Percentiles rank a stretch among this genome's conserved stretches.
These are phyloP conservation scores for Chrysoporthe deuterocubensis DNA, from an alignment of 2,329 filamentous ascomycete genomes.

Conservation along the genomic window DNA sequence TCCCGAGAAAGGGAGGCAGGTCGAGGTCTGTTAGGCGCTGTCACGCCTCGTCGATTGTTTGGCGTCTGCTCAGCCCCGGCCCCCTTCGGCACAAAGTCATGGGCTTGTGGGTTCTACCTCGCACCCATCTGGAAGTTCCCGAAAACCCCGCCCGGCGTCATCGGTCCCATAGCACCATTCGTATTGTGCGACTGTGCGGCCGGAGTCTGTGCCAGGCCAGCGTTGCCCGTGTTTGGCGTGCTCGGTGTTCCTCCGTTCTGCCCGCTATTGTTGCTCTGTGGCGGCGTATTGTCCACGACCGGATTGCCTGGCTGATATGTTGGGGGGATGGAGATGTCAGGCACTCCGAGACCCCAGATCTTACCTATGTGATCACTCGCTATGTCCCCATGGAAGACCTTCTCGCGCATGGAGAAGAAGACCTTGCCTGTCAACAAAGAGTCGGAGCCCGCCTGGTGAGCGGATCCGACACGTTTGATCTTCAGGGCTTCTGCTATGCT, in stretches of 20 bases:
- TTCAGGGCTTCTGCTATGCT: constrained; percentile 93
- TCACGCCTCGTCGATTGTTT: background rate
- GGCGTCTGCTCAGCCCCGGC: background rate
- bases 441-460: constrained; percentile 93
- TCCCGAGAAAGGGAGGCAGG: background rate
- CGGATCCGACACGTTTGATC: constrained; percentile 83
- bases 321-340: constrained; percentile 54
- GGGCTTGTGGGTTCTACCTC: constrained; percentile 26
- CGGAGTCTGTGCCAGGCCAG: constrained; percentile 53
- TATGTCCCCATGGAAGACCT: constrained; percentile 83
- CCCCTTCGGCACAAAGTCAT: constrained; percentile 1
- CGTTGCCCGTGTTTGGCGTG: constrained; percentile 66
- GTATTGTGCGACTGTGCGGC: constrained; percentile 57
- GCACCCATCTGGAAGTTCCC: constrained; percentile 67
- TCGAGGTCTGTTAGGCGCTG: background rate
- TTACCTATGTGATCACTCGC: constrained; percentile 84
- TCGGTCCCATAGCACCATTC: constrained; percentile 67
- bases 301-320: constrained; percentile 30
- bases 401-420: constrained; percentile 90
- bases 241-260: constrained; percentile 58
- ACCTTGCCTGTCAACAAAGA: constrained; percentile 91
- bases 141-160: constrained; percentile 81
- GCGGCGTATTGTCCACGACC: constrained; percentile 45
- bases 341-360: constrained; percentile 87
- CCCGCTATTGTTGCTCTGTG: constrained; percentile 37